A percentile compares a stretch with the other conserved stretches of the same genome.
Evolutionary conservation across 2,329 filamentous ascomycete genomes (phyloP).

Genomic region (Colletotrichum theobromicola): DNA sequence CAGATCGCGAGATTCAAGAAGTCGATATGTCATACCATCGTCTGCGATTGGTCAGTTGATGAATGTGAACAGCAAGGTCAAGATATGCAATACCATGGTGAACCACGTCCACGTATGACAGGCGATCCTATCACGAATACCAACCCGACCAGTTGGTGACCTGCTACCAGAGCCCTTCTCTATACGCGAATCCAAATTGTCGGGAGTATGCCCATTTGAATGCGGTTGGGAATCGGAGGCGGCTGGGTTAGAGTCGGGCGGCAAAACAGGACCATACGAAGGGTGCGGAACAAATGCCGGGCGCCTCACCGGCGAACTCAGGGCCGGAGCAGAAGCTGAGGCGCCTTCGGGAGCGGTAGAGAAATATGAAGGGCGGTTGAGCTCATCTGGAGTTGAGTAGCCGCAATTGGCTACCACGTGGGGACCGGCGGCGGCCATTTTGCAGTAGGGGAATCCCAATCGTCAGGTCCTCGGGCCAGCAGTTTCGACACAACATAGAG

Average conservation of each 20-base stretch:
- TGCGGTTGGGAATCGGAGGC: slow-evolving; percentile 18
- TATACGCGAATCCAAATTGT: slow-evolving; percentile 38
- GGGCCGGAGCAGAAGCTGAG: not conserved
- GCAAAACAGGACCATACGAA: slow-evolving; percentile 9
- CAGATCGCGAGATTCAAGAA: slow-evolving; percentile 2
- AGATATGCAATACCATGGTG: slow-evolving; percentile 52
- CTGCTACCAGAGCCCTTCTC: slow-evolving; percentile 4
- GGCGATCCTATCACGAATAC: slow-evolving; percentile 55
- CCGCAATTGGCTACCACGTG: slow-evolving; percentile 34
- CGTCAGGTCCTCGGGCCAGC: slow-evolving; percentile 51
- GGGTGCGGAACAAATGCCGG: slow-evolving; percentile 11
- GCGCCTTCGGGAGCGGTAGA: slow-evolving; percentile 15
- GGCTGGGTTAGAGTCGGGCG: not conserved
- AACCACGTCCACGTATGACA: slow-evolving; percentile 78
- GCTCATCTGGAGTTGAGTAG: slow-evolving; percentile 44
- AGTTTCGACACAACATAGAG: slow-evolving; percentile 56
- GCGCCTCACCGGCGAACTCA: slow-evolving; percentile 1
- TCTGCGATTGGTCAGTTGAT: slow-evolving; percentile 27
- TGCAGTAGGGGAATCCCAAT: slow-evolving; percentile 42
- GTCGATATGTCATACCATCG: slow-evolving; percentile 32
- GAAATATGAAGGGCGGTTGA: slow-evolving; percentile 34
- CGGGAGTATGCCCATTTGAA: slow-evolving; percentile 31
- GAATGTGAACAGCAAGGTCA: not conserved
- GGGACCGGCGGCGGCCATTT: slow-evolving; percentile 39
- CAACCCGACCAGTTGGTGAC: slow-evolving; percentile 35